These are phyloP conservation scores for Nicotiana tomentosiformis DNA, from an alignment of 257 asterid species.

Conservation along the genomic window DNA sequence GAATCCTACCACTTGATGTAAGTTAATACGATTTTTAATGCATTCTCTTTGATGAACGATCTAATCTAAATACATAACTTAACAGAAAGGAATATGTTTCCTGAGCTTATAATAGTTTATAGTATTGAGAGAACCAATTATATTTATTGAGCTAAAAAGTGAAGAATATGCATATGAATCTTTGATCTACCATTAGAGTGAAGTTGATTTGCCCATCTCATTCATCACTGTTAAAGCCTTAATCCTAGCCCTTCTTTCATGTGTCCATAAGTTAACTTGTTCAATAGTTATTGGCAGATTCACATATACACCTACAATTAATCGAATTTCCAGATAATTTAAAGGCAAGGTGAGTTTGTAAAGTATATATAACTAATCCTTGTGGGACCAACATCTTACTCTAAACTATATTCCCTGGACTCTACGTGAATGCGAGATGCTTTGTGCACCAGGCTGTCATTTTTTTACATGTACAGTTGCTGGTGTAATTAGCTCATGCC, in stretches of 20 bases:
- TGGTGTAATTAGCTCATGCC: not conserved
- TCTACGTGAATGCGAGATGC: too few species aligned
- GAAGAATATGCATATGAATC: not conserved
- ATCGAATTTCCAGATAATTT: not conserved
- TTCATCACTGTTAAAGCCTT: not conserved
- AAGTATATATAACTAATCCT: too few species aligned
- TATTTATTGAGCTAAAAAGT: not conserved
- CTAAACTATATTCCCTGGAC: too few species aligned
- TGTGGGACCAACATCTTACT: not conserved
- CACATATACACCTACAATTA: not conserved
- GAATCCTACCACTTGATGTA: not conserved
- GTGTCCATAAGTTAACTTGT: not conserved
- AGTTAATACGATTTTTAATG: not conserved
- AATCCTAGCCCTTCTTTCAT: not conserved
- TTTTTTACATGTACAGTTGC: not conserved
- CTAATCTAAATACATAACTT: not conserved
- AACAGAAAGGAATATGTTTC: not conserved
- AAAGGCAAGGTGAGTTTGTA: not conserved
- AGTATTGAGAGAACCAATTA: too few species aligned
- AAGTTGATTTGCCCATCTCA: not conserved
- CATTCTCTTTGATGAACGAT: not conserved
- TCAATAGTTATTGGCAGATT: not conserved
- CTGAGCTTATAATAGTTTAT: not conserved
- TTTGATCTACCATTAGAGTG: not conserved
- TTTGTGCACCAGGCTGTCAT: too few species aligned